Base-by-base conservation (phyloP, 208 protist genomes). In the Trypanosoma melophagium region DNA sequence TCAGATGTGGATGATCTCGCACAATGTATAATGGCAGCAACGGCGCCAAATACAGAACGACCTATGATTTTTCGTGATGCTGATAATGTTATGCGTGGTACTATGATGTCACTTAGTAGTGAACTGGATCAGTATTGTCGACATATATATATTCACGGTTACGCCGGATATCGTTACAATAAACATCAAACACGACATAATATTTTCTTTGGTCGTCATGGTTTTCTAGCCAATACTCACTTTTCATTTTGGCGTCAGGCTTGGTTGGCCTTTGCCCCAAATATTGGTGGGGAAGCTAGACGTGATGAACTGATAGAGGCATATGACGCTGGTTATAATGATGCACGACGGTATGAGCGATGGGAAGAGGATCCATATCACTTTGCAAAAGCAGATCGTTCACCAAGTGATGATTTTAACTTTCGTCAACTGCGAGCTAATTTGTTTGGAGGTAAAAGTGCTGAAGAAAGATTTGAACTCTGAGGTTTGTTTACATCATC, bases 361-460 rank as follows among this genome's bases (percentile, higher is more conserved):
- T 96, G 91, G 89, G 91, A 96, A 62, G 91, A 96, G 64, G 91
- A 96, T 57, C 83, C 91, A 28, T 96, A 96, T 73, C 86, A 86
- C 68, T 96, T 82, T 66, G 81, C 87, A 16, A 96, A 93, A 77
- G 78, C 87, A 0, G 90, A 95, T 60, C 87, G 90, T 49, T 86
- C 81, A 8, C 85, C 87, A 25, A 83, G 74, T 56, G 87, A 92
- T 63, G 85, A 95, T 71, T 90, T 90, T 69, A 92, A 87, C 75
- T 90, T 90, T 60, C 63, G 79, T 0, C 89, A 89, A 58, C 47
- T 95, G n/a, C 82, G 87, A 28, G 86, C 90, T 2, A 84, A 80
- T 62, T 71, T 95, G 2, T 95, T 93, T 75, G 85, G 87, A 47
- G 78, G 86, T 31, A 87, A 85, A 56, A 80, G 41, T 24, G 84